Percentiles rank a stretch among this genome's conserved stretches.
phyloP scores from a whole-genome alignment of 1,284 basidiomycete genomes.

The Hypsizygus ulmarius region DNA sequence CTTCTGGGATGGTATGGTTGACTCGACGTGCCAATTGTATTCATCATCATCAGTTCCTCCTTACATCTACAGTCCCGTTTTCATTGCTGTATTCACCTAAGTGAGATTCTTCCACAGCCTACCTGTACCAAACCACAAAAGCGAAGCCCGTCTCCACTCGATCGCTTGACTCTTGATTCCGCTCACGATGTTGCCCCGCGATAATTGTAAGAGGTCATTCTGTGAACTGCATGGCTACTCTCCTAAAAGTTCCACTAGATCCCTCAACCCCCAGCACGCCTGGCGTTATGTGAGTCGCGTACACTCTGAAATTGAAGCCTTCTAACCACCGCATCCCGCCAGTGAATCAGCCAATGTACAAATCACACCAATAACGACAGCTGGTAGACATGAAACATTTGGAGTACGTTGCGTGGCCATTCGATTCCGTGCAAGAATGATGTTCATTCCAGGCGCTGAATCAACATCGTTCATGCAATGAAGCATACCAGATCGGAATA shows the following conservation, averaged over 20 bases:
- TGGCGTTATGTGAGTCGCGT: constrained; percentile 13
- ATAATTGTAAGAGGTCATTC: constrained; percentile 12
- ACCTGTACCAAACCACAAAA: too few species aligned
- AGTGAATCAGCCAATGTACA: constrained; percentile 12
- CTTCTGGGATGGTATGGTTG: too few species aligned
- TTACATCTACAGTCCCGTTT: too few species aligned
- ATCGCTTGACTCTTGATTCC: too few species aligned
- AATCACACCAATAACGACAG: constrained; percentile 15
- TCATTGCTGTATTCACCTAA: too few species aligned
- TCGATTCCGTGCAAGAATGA: background rate
- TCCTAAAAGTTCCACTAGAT: constrained; percentile 9
- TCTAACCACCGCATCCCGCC: background rate
- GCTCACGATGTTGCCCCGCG: constrained; percentile 8
- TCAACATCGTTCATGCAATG: constrained; percentile 11
- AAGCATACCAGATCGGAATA: constrained; percentile 16
- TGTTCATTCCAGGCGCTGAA: constrained; percentile 13
- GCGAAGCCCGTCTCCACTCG: too few species aligned
- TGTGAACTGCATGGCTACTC: background rate
- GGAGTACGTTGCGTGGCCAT: constrained; percentile 12
- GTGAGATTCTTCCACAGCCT: too few species aligned
- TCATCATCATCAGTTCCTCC: too few species aligned
- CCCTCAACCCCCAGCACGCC: constrained; percentile 16
- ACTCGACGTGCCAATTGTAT: too few species aligned
- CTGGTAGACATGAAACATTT: constrained; percentile 12
- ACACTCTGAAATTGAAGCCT: background rate